Percentiles rank a stretch among this genome's conserved stretches.
These are phyloP conservation scores for Chrysanthemum makinoi DNA, from an alignment of 129 eudicot species.

Conservation along the genomic window DNA sequence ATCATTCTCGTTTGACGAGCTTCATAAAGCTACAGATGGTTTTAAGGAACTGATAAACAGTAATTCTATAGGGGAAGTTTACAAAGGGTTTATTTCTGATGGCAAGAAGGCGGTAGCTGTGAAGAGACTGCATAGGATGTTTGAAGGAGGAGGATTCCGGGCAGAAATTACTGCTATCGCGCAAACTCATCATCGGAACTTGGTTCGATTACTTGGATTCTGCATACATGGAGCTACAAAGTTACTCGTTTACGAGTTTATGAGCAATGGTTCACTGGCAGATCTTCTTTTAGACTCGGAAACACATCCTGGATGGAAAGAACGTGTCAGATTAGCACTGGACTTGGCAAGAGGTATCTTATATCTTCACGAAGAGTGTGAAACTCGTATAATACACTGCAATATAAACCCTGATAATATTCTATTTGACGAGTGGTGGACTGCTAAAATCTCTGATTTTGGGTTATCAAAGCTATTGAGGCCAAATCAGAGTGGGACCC, in stretches of 20 bases:
- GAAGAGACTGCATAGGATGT: constrained; percentile 28
- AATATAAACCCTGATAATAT: constrained; percentile 44
- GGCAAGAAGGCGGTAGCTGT: constrained; percentile 30
- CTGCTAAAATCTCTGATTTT: constrained; percentile 46
- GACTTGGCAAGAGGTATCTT: constrained; percentile 43
- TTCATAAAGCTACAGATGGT: constrained; percentile 38
- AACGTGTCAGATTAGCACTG: constrained; percentile 23
- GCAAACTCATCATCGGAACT: constrained; percentile 42
- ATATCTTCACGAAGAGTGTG: constrained; percentile 50
- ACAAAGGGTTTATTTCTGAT: constrained; percentile 35
- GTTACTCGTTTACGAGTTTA: constrained; percentile 40
- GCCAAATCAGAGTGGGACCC: constrained; percentile 34
- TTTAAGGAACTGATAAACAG: constrained; percentile 34
- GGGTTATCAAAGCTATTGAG: constrained; percentile 42
- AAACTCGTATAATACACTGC: constrained; percentile 40
- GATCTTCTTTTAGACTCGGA: constrained; percentile 22
- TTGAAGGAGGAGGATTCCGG: constrained; percentile 32
- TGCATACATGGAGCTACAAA: constrained; percentile 30
- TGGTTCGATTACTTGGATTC: constrained; percentile 43
- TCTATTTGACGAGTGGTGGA: constrained; percentile 37
- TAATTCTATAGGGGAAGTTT: constrained; percentile 23
- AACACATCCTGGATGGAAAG: constrained; percentile 26
- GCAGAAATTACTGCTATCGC: constrained; percentile 40
- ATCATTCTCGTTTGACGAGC: constrained; percentile 33
- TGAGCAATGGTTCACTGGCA: constrained; percentile 44